Evolutionary conservation across 2,329 filamentous ascomycete genomes (phyloP), one percentile per base, ranked within the genome.

Genomic region (Fusarium humuli): DNA sequence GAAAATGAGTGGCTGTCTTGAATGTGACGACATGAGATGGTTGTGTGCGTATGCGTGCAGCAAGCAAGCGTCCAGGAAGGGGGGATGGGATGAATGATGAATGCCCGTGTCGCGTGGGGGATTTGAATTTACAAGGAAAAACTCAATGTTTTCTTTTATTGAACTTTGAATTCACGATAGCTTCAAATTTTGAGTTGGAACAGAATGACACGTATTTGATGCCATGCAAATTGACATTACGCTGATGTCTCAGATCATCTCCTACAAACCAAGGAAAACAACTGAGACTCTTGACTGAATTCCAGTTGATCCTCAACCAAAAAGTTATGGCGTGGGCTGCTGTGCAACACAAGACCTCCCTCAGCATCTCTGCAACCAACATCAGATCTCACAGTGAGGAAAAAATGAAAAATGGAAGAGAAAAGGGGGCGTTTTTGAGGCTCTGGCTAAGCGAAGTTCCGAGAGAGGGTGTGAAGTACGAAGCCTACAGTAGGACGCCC

Each of bases 391-490:
- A 61, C 63, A 52, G 32, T 18, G 48, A 52, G 6, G 6, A 41
- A 13, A 44, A 16, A 14, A 16, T 11, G 10, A 9, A 44, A 53
- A 57, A n/a, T n/a, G 34, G 34, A 41, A 47, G 47, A 32, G 57
- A 63, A 65, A 41, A 60, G 40, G 52, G 40, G 45, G 44, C 30
- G 53, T 46, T 65, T 34, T 70, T 71, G 68, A 71, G 68, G 56
- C 68, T 71, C 68, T 65, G 52, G 34, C 20, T 59, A 59, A 52
- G 61, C 57, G 57, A 70, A 44, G 37, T 48, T 42, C 40, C 11
- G 42, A 61, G 56, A 65, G 66, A 55, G 56, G 68, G 68, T 71
- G 68, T 71, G 68, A 60, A 50, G 54, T 14, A 50, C 47, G 30
- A 50, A 11, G 47, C 16, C 47, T 34, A 23, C 47, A 37, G 34